Evolutionary conservation across 805 yeast species (phyloP), one percentile per base, ranked within the genome.

Genomic region (Kockiozyma suomiensis): DNA sequence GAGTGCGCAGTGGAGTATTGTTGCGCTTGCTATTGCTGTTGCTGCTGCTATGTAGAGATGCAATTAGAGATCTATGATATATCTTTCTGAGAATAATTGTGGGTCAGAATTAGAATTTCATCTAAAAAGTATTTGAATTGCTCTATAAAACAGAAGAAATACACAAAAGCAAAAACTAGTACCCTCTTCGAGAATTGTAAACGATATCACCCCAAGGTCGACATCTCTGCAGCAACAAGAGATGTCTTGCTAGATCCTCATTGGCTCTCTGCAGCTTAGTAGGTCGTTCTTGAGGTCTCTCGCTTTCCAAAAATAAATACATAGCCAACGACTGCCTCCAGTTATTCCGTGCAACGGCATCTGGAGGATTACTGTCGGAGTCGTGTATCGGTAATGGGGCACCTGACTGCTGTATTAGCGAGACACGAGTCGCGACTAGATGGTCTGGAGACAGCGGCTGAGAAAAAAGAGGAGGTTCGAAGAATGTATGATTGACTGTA

Each of bases 31-130:
- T 17, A 43, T 52, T 13, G 23, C 32, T n/a, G 7, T 52, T 32
- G 56, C 56, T 23, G 49, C 56, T 15, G 32, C 42, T 5, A 42
- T 52, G 43, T 52, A 52, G n/a, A n/a, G n/a, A n/a, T n/a, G n/a
- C n/a, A n/a, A n/a, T n/a, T n/a, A n/a, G n/a, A n/a, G n/a, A n/a
- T n/a, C n/a, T n/a, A n/a, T n/a, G n/a, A n/a, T n/a, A n/a, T n/a
- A n/a, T n/a, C n/a, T n/a, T n/a, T n/a, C n/a, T n/a, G n/a, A n/a
- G n/a, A n/a, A n/a, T n/a, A n/a, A n/a, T n/a, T n/a, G n/a, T n/a
- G n/a, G n/a, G n/a, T n/a, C n/a, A n/a, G n/a, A n/a, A n/a, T n/a
- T n/a, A n/a, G n/a, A n/a, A n/a, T n/a, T n/a, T n/a, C n/a, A n/a
- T n/a, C n/a, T n/a, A n/a, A n/a, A n/a, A n/a, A n/a, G n/a, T n/a